Evolutionary conservation across 129 eudicot genomes (phyloP).

Genomic region (Silybum marianum): DNA sequence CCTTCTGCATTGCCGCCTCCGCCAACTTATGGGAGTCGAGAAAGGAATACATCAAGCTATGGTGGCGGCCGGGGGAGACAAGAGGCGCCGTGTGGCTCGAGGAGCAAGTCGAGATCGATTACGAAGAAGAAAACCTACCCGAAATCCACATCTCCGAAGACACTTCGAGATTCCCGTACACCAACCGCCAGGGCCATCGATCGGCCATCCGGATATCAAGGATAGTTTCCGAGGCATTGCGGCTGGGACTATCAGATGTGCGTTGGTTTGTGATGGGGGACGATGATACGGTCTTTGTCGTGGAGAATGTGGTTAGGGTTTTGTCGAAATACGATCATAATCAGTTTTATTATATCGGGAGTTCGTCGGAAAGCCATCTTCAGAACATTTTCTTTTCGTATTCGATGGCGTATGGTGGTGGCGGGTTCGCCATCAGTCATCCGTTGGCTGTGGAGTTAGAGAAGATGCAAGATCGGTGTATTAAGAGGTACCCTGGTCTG

Average conservation of each 20-base stretch:
- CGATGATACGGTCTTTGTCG: constrained; percentile 76
- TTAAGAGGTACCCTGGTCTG: constrained; percentile 68
- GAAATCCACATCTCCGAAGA: constrained; percentile 53
- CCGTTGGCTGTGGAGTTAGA: constrained; percentile 65
- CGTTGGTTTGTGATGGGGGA: constrained; percentile 97
- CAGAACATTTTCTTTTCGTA: constrained; percentile 79
- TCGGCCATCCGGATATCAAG: constrained; percentile 73
- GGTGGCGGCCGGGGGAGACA: constrained; percentile 72
- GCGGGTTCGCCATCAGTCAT: constrained; percentile 83
- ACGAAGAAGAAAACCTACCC: constrained; percentile 49
- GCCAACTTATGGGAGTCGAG: constrained; percentile 61
- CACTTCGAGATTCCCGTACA: constrained; percentile 54
- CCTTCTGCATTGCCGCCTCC: constrained; percentile 76
- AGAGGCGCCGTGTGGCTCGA: constrained; percentile 82
- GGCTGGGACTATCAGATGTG: constrained; percentile 58
- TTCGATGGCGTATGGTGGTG: constrained; percentile 87
- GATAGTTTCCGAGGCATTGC: constrained; percentile 71
- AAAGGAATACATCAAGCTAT: constrained; percentile 71
- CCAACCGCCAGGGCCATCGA: constrained; percentile 54
- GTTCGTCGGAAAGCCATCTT: constrained; percentile 75
- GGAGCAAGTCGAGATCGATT: constrained; percentile 16
- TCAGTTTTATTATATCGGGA: constrained; percentile 72
- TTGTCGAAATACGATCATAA: constrained; percentile 61
- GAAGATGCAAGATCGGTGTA: constrained; percentile 78
- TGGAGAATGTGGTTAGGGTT: constrained; percentile 66